Base-by-base conservation (phyloP, 768 basidiomycete genomes). In the Boletus sp. region DNA sequence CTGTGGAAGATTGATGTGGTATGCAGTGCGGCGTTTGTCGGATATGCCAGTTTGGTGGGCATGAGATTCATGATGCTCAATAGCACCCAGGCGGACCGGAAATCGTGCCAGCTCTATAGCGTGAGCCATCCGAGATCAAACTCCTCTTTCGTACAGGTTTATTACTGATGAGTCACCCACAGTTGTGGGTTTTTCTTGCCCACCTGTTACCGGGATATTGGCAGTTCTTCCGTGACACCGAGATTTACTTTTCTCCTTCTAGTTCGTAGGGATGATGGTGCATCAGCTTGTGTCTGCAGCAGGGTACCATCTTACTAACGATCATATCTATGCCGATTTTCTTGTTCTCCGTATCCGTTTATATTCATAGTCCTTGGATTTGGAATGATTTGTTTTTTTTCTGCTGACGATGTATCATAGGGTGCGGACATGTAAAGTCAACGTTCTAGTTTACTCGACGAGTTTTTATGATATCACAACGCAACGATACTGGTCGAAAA, bases 121-220 rank as follows among this genome's bases (percentile, higher is more conserved):
- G 69, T 72, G 54, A 62, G 69, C 32, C 28, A 4, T n/a, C n/a
- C 17, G 6, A 39, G 7, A 40, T 33, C n/a, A 14, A 17, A 14
- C 55, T 35, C 7, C 33, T 7, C 17, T 51, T 39, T 17, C 29
- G 7, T n/a, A 20, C 24, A 12, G 17, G 10, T 36, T 45, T 48
- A 47, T 45, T 48, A 47, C 47, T 52, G 37, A 59, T 35, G 14
- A 3, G 24, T 7, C 15, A 17, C 33, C 37, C 37, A 36, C 47
- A 71, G 69, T 17, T 71, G n/a, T 71, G 70, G 70, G 71, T 71
- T 52, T 71, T 71, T 40, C 50, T 71, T 30, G 67, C 67, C 2
- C 71, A 71, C 48, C n/a, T 71, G 24, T 52, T 72, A 8, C 70
- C 71, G 1, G 70, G 62, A 52, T 71, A 71, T 50, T 71, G 69